Percentiles rank a stretch among this genome's conserved stretches.
These are phyloP conservation scores for Hirschfeldia incana DNA, from an alignment of 345 rosid species.

Conservation along the genomic window DNA sequence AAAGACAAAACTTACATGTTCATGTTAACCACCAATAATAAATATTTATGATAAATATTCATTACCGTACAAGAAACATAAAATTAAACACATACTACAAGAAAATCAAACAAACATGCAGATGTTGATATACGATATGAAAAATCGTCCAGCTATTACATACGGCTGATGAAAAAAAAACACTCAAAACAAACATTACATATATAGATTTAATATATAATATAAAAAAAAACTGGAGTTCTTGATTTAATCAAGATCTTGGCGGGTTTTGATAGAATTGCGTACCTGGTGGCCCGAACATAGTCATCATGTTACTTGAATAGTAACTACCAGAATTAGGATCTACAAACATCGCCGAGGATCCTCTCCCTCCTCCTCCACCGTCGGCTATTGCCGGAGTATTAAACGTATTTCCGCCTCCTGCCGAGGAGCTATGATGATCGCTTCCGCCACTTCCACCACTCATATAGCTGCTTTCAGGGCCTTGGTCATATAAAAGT, in stretches of 20 bases:
- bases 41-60: slow-evolving; percentile 10
- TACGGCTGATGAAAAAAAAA: not conserved
- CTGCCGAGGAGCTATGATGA: slow-evolving; percentile 63
- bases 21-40: slow-evolving; percentile 3
- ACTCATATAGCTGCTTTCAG: slow-evolving; percentile 48
- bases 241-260: slow-evolving; percentile 38
- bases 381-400: slow-evolving; percentile 13
- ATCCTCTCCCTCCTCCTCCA: slow-evolving; percentile 22
- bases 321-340: slow-evolving; percentile 38
- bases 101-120: slow-evolving; percentile 19
- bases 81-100: slow-evolving; percentile 17
- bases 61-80: slow-evolving; percentile 22
- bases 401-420: slow-evolving; percentile 33
- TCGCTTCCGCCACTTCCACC: slow-evolving; percentile 47
- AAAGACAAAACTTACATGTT: not conserved
- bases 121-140: slow-evolving; percentile 24
- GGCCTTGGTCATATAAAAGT: slow-evolving; percentile 88
- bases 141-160: slow-evolving; percentile 24
- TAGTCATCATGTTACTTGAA: slow-evolving; percentile 33
- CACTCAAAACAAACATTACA: slow-evolving; percentile 13
- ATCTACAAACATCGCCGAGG: slow-evolving; percentile 33
- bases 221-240: slow-evolving; percentile 11
- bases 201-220: slow-evolving; percentile 5
- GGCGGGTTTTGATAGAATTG: slow-evolving; percentile 41
- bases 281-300: slow-evolving; percentile 41